phyloP scores from a whole-genome alignment of 2,329 filamentous ascomycete genomes.

The Aspergillus sp. region DNA sequence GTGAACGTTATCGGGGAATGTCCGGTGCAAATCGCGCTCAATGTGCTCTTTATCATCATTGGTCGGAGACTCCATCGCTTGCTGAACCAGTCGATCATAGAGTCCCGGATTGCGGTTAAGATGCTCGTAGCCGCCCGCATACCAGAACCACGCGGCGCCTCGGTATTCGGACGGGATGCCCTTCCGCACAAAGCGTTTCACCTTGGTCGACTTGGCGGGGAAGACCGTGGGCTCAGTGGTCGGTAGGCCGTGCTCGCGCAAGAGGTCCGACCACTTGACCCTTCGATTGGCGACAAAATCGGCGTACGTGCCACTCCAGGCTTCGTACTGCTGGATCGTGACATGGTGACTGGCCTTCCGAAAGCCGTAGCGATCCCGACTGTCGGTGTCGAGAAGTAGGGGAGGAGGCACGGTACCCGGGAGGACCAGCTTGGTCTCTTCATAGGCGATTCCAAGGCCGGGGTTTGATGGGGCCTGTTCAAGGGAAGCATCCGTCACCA shows the following conservation, averaged over 20 bases:
- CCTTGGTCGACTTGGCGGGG: constrained; percentile 74
- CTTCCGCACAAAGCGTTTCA: constrained; percentile 87
- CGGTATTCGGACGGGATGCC: constrained; percentile 92
- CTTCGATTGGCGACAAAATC: constrained; percentile 71
- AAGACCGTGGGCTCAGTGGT: constrained; percentile 73
- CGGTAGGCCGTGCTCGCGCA: constrained; percentile 72
- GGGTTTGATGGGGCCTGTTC: constrained; percentile 3
- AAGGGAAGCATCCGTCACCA: constrained; percentile 1
- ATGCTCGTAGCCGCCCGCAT: constrained; percentile 80
- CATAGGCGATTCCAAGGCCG: not conserved
- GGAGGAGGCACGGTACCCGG: constrained; percentile 39
- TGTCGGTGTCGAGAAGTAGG: constrained; percentile 27
- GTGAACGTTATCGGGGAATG: constrained; percentile 88
- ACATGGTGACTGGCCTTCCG: constrained; percentile 82
- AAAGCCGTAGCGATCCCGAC: constrained; percentile 85
- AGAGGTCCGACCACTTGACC: constrained; percentile 76
- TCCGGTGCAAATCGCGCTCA: constrained; percentile 87
- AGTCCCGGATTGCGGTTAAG: constrained; percentile 72
- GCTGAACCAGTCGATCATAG: constrained; percentile 68
- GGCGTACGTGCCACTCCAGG: constrained; percentile 73
- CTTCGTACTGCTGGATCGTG: constrained; percentile 72
- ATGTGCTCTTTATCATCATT: constrained; percentile 83
- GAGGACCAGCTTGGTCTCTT: constrained; percentile 27
- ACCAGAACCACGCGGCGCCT: constrained; percentile 96
- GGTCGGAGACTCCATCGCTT: constrained; percentile 62